A percentile compares a stretch with the other conserved stretches of the same genome.
phyloP scores from a whole-genome alignment of 2,329 filamentous ascomycete genomes.

The Teratosphaeria nubilosa region DNA sequence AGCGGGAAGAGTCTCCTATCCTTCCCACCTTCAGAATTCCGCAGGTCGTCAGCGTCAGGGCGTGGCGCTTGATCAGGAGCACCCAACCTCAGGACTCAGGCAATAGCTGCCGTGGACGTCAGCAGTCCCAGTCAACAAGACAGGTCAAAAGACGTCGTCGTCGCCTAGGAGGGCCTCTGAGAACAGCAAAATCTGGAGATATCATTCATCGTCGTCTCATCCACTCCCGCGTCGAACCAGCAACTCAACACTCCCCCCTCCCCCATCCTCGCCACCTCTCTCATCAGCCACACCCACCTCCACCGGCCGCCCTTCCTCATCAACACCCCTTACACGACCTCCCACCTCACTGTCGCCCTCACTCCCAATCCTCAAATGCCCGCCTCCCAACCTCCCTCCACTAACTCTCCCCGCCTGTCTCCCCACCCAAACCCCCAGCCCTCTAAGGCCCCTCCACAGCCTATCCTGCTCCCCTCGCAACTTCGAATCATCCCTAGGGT shows the following conservation, averaged over 20 bases:
- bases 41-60: too few species aligned
- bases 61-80: too few species aligned
- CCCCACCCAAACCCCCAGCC: constrained; percentile 19
- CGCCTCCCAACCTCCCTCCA: constrained; percentile 14
- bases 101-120: too few species aligned
- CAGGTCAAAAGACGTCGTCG: too few species aligned
- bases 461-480: constrained; percentile 52
- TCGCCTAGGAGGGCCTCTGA: too few species aligned
- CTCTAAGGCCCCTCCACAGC: constrained; percentile 44
- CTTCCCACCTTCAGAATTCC: too few species aligned
- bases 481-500: constrained; percentile 50
- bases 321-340: constrained; percentile 1
- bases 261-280: neutral
- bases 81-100: too few species aligned
- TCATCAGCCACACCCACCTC: constrained; percentile 5
- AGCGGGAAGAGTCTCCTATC: too few species aligned
- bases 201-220: neutral
- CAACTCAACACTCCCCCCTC: neutral
- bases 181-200: neutral
- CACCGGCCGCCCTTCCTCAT: constrained; percentile 4
- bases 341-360: neutral
- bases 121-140: too few species aligned
- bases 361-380: constrained; percentile 1
- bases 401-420: constrained; percentile 10
- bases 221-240: neutral